Evolutionary conservation across 257 asterid species (phyloP), one percentile per base, ranked within the genome.

Genomic region (Solanum okadae): DNA sequence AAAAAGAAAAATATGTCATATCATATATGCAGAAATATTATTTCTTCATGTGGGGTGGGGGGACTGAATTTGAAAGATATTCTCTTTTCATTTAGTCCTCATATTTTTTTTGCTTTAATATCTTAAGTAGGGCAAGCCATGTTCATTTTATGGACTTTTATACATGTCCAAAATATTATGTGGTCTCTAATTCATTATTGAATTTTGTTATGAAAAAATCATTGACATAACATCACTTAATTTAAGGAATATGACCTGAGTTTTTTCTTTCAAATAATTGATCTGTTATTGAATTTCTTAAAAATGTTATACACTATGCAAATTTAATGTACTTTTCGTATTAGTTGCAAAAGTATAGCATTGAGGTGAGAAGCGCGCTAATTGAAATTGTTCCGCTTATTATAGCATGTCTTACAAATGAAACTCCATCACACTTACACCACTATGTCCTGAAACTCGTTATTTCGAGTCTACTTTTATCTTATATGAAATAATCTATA

Each of bases 221-320:
- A 16, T 29, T 82, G 92, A 90, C 88, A 78, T 87, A 86, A 87
- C 92, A 89, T 87, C 92, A 86, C 91, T 89, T 88, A 88, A 86
- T 22, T 86, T 89, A 81, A 68, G 40, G 70, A 65, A 38, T 81
- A 61, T 81, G 31, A 59, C 42, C 42, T 72, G 23, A 15, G 86
- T 14, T 35, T n/a, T n/a, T 27, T 87, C 65, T 56, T 77, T 35
- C 84, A 75, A 44, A 46, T 81, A 29, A 81, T 81, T 81, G 10
- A n/a, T 46, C 20, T 46, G 18, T 16, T 46, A 2, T 46, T 46
- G 18, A 27, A 29, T 25, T 78, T 42, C 20, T n/a, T 13, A 13
- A 78, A 13, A 31, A 25, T 10, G 7, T 8, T 42, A 42, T 42
- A 40, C 13, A 38, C 1, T n/a, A 77, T 10, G n/a, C 11, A 75